Base-by-base conservation (phyloP, 2,329 filamentous ascomycete species). In the Helminthosporium solani region DNA sequence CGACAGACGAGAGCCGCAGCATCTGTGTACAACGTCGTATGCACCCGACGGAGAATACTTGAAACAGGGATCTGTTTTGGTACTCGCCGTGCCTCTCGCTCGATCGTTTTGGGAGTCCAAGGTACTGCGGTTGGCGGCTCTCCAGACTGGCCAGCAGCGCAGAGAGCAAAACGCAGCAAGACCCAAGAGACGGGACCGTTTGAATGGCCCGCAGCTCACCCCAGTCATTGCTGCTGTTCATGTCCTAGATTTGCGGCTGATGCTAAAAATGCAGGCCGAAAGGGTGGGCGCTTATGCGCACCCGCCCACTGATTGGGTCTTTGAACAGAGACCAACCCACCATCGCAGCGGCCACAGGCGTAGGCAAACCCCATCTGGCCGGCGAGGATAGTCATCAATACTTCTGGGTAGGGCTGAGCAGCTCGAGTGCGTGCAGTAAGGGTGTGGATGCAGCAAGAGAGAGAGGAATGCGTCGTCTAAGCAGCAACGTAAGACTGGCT, bases 51-150 rank as follows among this genome's bases (percentile, higher is more conserved):
- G 64, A 66, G 65, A 68, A 67, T 65, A 56, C 49, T 56, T 70
- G 67, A 70, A 70, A 70, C 67, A 56, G 56, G 53, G 58, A 57
- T 55, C 51, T 58, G 67, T 70, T 68, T 68, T 63, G 66, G 56
- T 68, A 70, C 65, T 68, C 68, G 68, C 67, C 66, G 58, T 58
- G 63, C 60, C 53, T 61, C 60, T 27, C 36, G 34, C 19, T 25
- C 35, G 35, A 38, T 38, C 15, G 18, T 33, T 33, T 31, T 19
- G 28, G 39, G 21, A 33, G 8, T 14, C 7, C 8, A n/a, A 57
- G 61, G 63, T 9, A 67, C 64, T 60, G 47, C 43, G 44, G 47
- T 40, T 40, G 42, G 42, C 60, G 60, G 56, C 57, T 57, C 54
- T 62, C 57, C 59, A 57, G 64, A 64, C 20, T 38, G 35, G 61